These are phyloP conservation scores for Globisporangium rhizosaccharum DNA, from an alignment of 352 stramenopile genomes.

Conservation along the genomic window DNA sequence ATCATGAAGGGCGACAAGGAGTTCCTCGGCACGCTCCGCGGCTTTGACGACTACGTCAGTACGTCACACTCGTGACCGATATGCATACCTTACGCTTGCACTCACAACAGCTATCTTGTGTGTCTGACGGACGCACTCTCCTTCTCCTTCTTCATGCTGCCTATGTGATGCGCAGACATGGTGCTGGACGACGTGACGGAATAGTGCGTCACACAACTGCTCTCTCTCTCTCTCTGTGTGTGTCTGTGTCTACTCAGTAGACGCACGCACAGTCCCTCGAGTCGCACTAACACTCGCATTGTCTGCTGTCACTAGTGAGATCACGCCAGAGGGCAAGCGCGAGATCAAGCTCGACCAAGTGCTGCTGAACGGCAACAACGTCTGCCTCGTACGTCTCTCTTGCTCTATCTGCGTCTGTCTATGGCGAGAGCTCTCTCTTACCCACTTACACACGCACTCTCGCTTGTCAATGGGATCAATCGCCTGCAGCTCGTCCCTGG, in stretches of 20 bases:
- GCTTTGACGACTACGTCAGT: constrained; percentile 97
- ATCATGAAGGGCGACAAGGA: constrained; percentile 99
- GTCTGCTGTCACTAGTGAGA: constrained; percentile 41
- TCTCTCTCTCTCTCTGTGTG: constrained; percentile 1
- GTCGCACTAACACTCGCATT: too few relatives aligned
- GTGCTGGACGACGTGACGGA: constrained; percentile 94
- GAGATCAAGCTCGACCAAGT: constrained; percentile 92
- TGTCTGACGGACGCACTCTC: too few relatives aligned
- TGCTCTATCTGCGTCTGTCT: background rate
- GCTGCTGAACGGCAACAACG: constrained; percentile 98
- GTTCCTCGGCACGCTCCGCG: constrained; percentile 91
- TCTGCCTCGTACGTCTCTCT: constrained; percentile 77
- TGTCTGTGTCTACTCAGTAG: background rate
- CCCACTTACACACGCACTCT: background rate
- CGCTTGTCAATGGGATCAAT: background rate
- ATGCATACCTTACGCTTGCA: background rate
- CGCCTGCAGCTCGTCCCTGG: constrained; percentile 65
- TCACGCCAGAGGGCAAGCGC: constrained; percentile 83
- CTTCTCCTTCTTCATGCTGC: too few relatives aligned
- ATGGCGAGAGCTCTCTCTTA: background rate
- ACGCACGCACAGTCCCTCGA: background rate
- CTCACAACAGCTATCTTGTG: background rate
- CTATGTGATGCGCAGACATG: constrained; percentile 47
- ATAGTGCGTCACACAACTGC: constrained; percentile 60
- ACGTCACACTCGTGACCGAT: constrained; percentile 23